These are phyloP conservation scores for Clavariopsis aquatica DNA, from an alignment of 495 filamentous ascomycete species.

Conservation along the genomic window DNA sequence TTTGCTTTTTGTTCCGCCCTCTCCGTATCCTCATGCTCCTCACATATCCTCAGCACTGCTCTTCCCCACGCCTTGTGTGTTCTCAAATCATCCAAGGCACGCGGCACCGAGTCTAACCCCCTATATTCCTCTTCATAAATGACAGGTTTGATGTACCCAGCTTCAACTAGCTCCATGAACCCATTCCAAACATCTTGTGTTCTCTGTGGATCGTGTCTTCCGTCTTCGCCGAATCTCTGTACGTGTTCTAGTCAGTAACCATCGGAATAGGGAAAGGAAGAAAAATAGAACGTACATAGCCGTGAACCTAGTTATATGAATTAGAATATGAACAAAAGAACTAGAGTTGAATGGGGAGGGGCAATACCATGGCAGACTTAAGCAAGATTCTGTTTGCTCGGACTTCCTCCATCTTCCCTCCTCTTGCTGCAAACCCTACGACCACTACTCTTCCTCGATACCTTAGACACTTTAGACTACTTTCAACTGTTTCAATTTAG, in stretches of 20 bases:
- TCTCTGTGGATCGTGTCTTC: slow-evolving; percentile 38
- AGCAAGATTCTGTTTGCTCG: slow-evolving; percentile 44
- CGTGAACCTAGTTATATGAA: slow-evolving; percentile 30
- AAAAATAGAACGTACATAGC: slow-evolving; percentile 40
- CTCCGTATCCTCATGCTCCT: not conserved
- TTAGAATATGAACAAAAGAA: not conserved
- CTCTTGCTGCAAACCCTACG: slow-evolving; percentile 44
- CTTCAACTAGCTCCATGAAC: slow-evolving; percentile 41
- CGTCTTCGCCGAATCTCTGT: slow-evolving; percentile 44
- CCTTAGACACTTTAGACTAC: slow-evolving; percentile 35
- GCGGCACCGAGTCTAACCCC: slow-evolving; percentile 36
- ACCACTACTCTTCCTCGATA: slow-evolving; percentile 40
- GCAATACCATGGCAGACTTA: slow-evolving; percentile 25
- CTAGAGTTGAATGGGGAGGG: not conserved
- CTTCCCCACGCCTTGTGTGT: slow-evolving; percentile 40
- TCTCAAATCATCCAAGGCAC: slow-evolving; percentile 38
- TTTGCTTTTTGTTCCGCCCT: slow-evolving; percentile 7
- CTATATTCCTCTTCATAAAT: slow-evolving; percentile 40
- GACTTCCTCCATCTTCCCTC: slow-evolving; percentile 44
- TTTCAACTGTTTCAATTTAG: slow-evolving; percentile 22
- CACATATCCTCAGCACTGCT: slow-evolving; percentile 39
- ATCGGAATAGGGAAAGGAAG: not conserved
- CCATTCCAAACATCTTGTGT: slow-evolving; percentile 41
- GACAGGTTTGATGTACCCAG: slow-evolving; percentile 40
- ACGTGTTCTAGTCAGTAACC: not conserved